Base-by-base conservation (phyloP, 1,139 yeast species). In the Nakaseomyces kungkrabaensis region DNA sequence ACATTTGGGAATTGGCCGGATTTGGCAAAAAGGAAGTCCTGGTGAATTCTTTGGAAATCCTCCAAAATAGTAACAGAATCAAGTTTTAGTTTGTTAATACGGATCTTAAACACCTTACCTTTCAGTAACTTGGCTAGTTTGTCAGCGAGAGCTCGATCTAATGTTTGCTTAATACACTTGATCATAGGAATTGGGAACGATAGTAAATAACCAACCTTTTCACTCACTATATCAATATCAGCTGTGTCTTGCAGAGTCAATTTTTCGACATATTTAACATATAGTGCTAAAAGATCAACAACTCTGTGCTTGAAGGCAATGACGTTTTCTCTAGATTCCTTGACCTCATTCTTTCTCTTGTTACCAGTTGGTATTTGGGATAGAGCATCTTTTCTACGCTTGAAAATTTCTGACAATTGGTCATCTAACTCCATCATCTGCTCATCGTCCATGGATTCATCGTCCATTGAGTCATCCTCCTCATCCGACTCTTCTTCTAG, bases 341-440 rank as follows among this genome's bases (percentile, higher is more conserved):
- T 69, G 24, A 79, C 88, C 57, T 87, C 95, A 24, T 75, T 66
- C 58, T 86, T 84, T 56, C 88, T 72, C 60, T 80, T 78, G 60
- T 78, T 82, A 5, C 90, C 90, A 1, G 84, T 76, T 29, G 73
- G 69, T 4, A 70, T 66, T 34, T 67, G 68, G 10, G 76, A 67
- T 49, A 85, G 65, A 0, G 86, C 83, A 52, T 77, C 79, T 58
- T 81, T 79, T 62, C 94, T 78, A 60, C 89, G 92, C 59, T 84
- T 80, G 74, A 92, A 92, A 51, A 92, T 92, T 50, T 77, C 78
- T 0, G 96, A 79, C 34, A 92, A 72, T 54, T 88, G 94, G 29
- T 76, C 88, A 65, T 92, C 98, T 63, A 92, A 78, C 13, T 92
- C 95, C 82, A 90, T 81, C 99, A 92, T 92, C 66, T 89, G 90